phyloP scores from a whole-genome alignment of 2,329 filamentous ascomycete genomes.

The Sporothrix pallida region DNA sequence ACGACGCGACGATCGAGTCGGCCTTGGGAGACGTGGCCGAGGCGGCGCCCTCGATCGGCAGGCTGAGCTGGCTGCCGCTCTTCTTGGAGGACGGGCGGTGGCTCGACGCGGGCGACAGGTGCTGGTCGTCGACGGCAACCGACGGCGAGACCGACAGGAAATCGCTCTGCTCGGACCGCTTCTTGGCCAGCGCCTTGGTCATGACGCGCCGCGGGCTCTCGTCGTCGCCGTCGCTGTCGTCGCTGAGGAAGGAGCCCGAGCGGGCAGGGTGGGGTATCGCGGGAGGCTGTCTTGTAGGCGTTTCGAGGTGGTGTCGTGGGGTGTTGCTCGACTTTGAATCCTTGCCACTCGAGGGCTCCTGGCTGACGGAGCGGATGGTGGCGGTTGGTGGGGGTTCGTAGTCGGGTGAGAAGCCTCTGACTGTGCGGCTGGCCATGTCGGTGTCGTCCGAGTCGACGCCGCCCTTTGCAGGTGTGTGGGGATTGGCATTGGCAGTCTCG shows the following conservation, averaged over 20 bases:
- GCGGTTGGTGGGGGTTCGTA: conserved; percentile 75
- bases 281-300: conserved; percentile 47
- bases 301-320: conserved; percentile 41
- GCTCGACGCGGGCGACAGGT: conserved; percentile 19
- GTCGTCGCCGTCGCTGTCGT: conserved; percentile 61
- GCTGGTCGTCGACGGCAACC: conserved; percentile 7
- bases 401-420: conserved; percentile 73
- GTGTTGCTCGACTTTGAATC: conserved; percentile 32
- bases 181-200: conserved; percentile 27
- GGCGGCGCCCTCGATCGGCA: conserved; percentile 52
- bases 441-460: conserved; percentile 36
- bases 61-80: conserved; percentile 43
- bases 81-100: conserved; percentile 20
- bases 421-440: conserved; percentile 46
- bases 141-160: conserved; percentile 37
- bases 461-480: background rate
- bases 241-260: conserved; percentile 58
- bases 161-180: conserved; percentile 25
- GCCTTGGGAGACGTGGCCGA: conserved; percentile 37
- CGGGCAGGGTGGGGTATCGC: conserved; percentile 45
- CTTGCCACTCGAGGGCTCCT: conserved; percentile 44
- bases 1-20: conserved; percentile 35
- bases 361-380: conserved; percentile 69
- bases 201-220: conserved; percentile 44
- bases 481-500: background rate